These are phyloP conservation scores for Senna siamea DNA, from an alignment of 306 rosid species.

Conservation along the genomic window DNA sequence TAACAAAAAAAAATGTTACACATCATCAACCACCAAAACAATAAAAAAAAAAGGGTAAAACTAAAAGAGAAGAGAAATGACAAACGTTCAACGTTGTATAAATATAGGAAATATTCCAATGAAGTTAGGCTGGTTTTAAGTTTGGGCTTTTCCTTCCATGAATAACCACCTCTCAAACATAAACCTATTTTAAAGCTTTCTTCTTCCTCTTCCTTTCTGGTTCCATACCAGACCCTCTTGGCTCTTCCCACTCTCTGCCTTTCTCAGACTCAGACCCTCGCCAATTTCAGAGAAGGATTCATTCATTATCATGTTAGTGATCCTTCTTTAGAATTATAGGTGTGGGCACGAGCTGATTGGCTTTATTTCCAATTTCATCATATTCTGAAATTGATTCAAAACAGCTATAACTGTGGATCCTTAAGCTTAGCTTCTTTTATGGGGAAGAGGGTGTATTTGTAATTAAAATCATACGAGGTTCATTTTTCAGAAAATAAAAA, in stretches of 20 bases:
- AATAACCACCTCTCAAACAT: constrained; percentile 69
- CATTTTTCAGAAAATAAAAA: too few relatives aligned
- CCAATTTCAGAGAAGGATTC: constrained; percentile 44
- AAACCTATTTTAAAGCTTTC: constrained; percentile 45
- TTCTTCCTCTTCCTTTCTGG: constrained; percentile 21
- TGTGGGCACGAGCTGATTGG: constrained; percentile 27
- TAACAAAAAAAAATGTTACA: too few relatives aligned
- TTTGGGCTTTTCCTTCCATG: constrained; percentile 45
- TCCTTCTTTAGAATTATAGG: constrained; percentile 34
- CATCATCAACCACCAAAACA: not conserved
- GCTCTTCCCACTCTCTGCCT: not conserved
- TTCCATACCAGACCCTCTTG: too few relatives aligned
- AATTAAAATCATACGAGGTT: too few relatives aligned
- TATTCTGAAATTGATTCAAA: too few relatives aligned
- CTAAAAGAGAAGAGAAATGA: not conserved
- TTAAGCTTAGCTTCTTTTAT: constrained; percentile 40
- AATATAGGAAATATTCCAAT: constrained; percentile 60
- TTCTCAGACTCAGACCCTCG: constrained; percentile 19
- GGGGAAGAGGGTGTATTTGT: too few relatives aligned
- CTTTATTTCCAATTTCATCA: too few relatives aligned
- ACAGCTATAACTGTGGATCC: constrained; percentile 35
- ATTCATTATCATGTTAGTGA: not conserved
- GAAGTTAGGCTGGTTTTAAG: constrained; percentile 41
- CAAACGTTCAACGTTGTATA: constrained; percentile 39
- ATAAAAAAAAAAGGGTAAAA: not conserved